Evolutionary conservation across 2,329 filamentous ascomycete genomes (phyloP), one percentile per base, ranked within the genome.

Genomic region (Epichloe sylvatica): DNA sequence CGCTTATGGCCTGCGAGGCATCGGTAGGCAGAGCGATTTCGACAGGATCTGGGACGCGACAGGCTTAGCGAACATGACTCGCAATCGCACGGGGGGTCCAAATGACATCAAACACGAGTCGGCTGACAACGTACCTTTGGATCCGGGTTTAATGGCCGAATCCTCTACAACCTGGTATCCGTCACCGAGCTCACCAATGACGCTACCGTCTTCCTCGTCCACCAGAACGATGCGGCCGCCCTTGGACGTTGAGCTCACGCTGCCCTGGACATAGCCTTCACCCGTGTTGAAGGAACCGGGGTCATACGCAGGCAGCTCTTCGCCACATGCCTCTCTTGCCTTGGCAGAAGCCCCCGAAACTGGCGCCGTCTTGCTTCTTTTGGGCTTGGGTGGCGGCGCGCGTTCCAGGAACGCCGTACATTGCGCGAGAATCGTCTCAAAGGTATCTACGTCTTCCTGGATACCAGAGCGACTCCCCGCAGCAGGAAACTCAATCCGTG

Each of bases 341-440:
- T 73, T 73, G 25, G 67, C 64, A 15, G 56, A 61, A 33, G 61
- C 57, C n/a, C 19, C 33, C 25, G 40, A 35, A 13, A 8, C 45
- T 15, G 49, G 41, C 11, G 39, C 17, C 5, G 62, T 63, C 57
- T 68, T 62, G 53, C 63, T 58, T 43, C 48, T 57, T 52, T 57
- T 58, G 30, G 62, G 53, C 54, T 66, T 70, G 9, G 78, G 81
- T 6, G 86, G 80, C 39, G 82, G 74, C 9, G 86, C 83, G 42
- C 89, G 81, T 66, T 97, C 91, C 4, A 95, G 77, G 65, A 98
- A 97, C 2, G 91, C 87, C 2, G 91, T 97, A 67, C 91, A 97
- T 68, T 97, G 89, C n/a, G 91, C 91, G 46, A 97, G 75, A 55
- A 97, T 97, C 3, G 91, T 96, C 72, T 97, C 91, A 61, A 96